Percentiles rank a stretch among this genome's conserved stretches.
Conservation (phyloP, 2,329 filamentous ascomycete genomes). For the Arachnomyces sp. region DNA sequence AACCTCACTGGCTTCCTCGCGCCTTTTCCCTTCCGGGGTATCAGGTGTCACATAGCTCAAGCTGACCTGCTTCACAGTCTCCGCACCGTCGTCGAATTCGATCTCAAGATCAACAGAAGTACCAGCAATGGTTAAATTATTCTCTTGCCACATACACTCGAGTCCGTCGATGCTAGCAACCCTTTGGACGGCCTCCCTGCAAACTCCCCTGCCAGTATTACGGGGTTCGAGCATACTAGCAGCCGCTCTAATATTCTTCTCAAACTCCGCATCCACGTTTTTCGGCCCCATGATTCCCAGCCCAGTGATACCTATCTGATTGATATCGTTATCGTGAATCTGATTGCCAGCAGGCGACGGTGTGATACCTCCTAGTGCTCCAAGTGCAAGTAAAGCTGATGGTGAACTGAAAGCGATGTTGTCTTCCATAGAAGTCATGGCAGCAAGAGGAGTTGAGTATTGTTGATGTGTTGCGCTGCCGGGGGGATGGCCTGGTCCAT, state of each 20-base stretch:
- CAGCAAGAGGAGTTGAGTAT: slow-evolving; percentile 35
- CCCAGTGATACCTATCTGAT: slow-evolving; percentile 30
- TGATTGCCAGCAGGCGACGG: slow-evolving; percentile 32
- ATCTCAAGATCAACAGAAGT: slow-evolving; percentile 41
- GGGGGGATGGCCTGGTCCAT: slow-evolving; percentile 26
- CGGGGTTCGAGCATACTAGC: slow-evolving; percentile 32
- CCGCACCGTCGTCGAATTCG: slow-evolving; percentile 32
- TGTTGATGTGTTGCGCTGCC: slow-evolving; percentile 31
- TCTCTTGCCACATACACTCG: slow-evolving; percentile 40
- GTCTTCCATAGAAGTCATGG: slow-evolving; percentile 27
- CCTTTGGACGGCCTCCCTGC: slow-evolving; percentile 35
- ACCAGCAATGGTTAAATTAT: slow-evolving; percentile 38
- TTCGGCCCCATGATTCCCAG: slow-evolving; percentile 29
- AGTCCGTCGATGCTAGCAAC: slow-evolving; percentile 36
- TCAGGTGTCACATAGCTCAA: slow-evolving; percentile 36
- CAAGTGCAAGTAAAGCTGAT: slow-evolving; percentile 37
- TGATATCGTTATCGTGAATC: slow-evolving; percentile 33
- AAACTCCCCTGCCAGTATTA: slow-evolving; percentile 35
- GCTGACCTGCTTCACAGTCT: slow-evolving; percentile 36
- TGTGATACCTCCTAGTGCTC: slow-evolving; percentile 33
- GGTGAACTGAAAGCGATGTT: slow-evolving; percentile 37
- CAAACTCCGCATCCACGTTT: slow-evolving; percentile 35
- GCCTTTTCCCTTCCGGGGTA: slow-evolving; percentile 31
- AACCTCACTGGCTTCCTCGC: slow-evolving; percentile 36
- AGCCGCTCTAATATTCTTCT: slow-evolving; percentile 33